Evolutionary conservation across 2,329 filamentous ascomycete genomes (phyloP).

Genomic region (Aspergillus sp.): DNA sequence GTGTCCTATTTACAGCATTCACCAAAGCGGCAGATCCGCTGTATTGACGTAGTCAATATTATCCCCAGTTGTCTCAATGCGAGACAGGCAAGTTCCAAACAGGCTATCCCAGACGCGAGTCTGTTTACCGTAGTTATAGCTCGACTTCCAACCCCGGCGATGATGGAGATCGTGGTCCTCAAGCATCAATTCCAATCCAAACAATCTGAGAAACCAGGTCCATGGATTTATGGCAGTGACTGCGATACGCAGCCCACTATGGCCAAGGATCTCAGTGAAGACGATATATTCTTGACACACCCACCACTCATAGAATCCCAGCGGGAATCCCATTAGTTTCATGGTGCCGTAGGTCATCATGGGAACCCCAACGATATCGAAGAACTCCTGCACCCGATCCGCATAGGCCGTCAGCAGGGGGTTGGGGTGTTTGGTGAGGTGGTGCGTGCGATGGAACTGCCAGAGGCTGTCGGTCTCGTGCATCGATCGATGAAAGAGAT

Average conservation of each 20-base stretch:
- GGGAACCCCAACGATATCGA: slow-evolving; percentile 35
- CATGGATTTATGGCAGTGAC: slow-evolving; percentile 26
- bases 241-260: slow-evolving; percentile 20
- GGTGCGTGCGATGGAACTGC: slow-evolving; percentile 39
- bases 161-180: slow-evolving; percentile 38
- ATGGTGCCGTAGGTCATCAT: slow-evolving; percentile 30
- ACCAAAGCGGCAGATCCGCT: slow-evolving; percentile 1
- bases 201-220: slow-evolving; percentile 24
- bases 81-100: slow-evolving; percentile 9
- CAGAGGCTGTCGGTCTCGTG: slow-evolving; percentile 35
- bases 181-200: slow-evolving; percentile 31
- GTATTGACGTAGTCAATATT: slow-evolving; percentile 15
- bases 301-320: slow-evolving; percentile 44
- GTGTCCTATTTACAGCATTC: too few relatives aligned
- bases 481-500: slow-evolving; percentile 33
- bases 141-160: slow-evolving; percentile 29
- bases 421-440: slow-evolving; percentile 40
- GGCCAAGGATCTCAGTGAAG: slow-evolving; percentile 1
- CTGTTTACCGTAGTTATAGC: slow-evolving; percentile 24
- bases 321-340: slow-evolving; percentile 29
- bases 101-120: slow-evolving; percentile 13
- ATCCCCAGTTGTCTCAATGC: slow-evolving; percentile 7
- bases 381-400: slow-evolving; percentile 36
- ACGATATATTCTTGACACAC: slow-evolving; percentile 24
- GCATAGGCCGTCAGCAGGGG: slow-evolving; percentile 36